Evolutionary conservation across 2,329 filamentous ascomycete genomes (phyloP).

Genomic region (Elsinoe perseae): DNA sequence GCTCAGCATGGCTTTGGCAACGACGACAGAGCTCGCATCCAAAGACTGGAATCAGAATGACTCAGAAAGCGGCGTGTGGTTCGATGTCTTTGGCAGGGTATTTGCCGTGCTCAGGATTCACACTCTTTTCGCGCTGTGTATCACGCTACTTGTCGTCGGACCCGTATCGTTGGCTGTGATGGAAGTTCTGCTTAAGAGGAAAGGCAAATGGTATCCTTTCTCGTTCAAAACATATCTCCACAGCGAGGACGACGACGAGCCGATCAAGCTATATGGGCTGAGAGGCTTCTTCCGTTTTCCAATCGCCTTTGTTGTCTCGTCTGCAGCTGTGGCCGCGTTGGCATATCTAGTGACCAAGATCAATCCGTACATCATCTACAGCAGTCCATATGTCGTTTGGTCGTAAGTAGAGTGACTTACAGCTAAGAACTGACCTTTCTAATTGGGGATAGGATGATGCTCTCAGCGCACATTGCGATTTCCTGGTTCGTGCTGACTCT

Average conservation of each 20-base stretch:
- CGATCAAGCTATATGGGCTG: slow-evolving; percentile 61
- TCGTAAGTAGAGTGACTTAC: slow-evolving; percentile 25
- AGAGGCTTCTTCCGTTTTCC: slow-evolving; percentile 81
- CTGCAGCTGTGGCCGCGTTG: slow-evolving; percentile 60
- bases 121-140: slow-evolving; percentile 79
- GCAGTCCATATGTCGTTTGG: slow-evolving; percentile 81
- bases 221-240: slow-evolving; percentile 56
- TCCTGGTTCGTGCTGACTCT: slow-evolving; percentile 78
- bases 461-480: slow-evolving; percentile 69
- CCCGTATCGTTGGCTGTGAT: slow-evolving; percentile 65
- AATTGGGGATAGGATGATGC: slow-evolving; percentile 56
- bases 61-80: slow-evolving; percentile 71
- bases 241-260: slow-evolving; percentile 51
- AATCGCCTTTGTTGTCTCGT: slow-evolving; percentile 61
- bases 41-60: slow-evolving; percentile 53
- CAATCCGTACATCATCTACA: slow-evolving; percentile 88
- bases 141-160: slow-evolving; percentile 71
- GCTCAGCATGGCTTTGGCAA: slow-evolving; percentile 74
- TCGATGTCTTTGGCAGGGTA: slow-evolving; percentile 74
- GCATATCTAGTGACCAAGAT: slow-evolving; percentile 70
- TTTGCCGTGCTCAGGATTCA: slow-evolving; percentile 74
- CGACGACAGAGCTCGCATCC: slow-evolving; percentile 62
- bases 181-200: slow-evolving; percentile 58
- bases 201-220: slow-evolving; percentile 86
- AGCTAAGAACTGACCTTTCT: not conserved